Percentiles rank a stretch among this genome's conserved stretches.
These are phyloP conservation scores for Mycena galopus DNA, from an alignment of 768 basidiomycete genomes.

Conservation along the genomic window DNA sequence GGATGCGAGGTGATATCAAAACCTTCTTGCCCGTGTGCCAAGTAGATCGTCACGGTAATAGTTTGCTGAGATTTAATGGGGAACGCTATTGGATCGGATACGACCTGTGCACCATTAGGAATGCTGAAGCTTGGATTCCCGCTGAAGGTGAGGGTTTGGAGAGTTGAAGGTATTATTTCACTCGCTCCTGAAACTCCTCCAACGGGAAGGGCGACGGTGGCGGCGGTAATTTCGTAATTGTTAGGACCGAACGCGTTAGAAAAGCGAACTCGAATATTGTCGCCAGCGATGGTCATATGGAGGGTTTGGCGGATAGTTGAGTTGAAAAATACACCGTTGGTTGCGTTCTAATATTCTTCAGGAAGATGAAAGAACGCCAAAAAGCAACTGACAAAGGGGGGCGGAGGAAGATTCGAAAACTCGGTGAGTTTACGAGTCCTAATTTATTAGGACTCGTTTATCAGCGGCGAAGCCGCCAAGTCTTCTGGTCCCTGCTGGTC, in stretches of 20 bases:
- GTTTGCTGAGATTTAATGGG: slow-evolving; percentile 52
- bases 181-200: slow-evolving; percentile 53
- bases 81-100: slow-evolving; percentile 61
- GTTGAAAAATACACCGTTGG: slow-evolving; percentile 55
- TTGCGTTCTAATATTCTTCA: slow-evolving; percentile 37
- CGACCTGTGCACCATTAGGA: slow-evolving; percentile 59
- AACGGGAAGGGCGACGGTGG: slow-evolving; percentile 56
- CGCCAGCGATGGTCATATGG: slow-evolving; percentile 55
- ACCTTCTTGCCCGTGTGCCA: slow-evolving; percentile 54
- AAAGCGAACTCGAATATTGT: slow-evolving; percentile 58
- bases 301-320: slow-evolving; percentile 65
- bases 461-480: no score
- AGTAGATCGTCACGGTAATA: slow-evolving; percentile 57
- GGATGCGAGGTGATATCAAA: slow-evolving; percentile 61
- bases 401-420: slow-evolving; percentile 49
- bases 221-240: slow-evolving; percentile 58
- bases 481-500: no score
- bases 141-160: slow-evolving; percentile 58
- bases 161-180: slow-evolving; percentile 50
- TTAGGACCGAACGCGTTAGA: slow-evolving; percentile 63
- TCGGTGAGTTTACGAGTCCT: slow-evolving; percentile 58
- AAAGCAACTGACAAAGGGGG: slow-evolving; percentile 45
- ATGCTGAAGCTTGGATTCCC: slow-evolving; percentile 54
- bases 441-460: no score
- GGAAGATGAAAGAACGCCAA: not conserved